phyloP scores from a whole-genome alignment of 1,139 yeast genomes.

The Kodamaea derodonti region DNA sequence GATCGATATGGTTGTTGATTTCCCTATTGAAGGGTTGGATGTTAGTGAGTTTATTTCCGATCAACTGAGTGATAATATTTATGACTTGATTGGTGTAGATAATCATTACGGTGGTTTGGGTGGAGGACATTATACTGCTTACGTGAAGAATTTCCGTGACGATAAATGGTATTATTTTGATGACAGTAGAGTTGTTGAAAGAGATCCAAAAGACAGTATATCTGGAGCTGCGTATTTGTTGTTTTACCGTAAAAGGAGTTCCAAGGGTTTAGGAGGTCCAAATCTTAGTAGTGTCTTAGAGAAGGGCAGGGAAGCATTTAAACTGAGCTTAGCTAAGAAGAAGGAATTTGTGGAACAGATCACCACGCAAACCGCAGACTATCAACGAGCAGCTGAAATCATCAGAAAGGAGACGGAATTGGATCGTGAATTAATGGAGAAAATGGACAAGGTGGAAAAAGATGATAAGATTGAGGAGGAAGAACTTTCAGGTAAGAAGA shows the following conservation, averaged over 20 bases:
- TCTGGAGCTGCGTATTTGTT: slow-evolving; percentile 83
- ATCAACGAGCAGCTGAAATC: slow-evolving; percentile 2
- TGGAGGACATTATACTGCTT: slow-evolving; percentile 96
- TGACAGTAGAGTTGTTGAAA: slow-evolving; percentile 70
- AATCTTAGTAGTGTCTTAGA: slow-evolving; percentile 16
- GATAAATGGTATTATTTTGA: slow-evolving; percentile 86
- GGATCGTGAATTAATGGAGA: slow-evolving; percentile 12
- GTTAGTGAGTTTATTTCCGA: slow-evolving; percentile 51
- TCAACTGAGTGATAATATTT: slow-evolving; percentile 37
- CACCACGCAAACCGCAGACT: not conserved
- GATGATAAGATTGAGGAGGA: slow-evolving; percentile 6
- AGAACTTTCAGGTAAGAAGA: slow-evolving; percentile 6
- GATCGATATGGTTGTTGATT: slow-evolving; percentile 77
- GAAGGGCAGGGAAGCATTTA: slow-evolving; percentile 10
- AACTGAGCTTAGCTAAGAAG: slow-evolving; percentile 10
- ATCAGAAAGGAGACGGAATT: slow-evolving; percentile 12
- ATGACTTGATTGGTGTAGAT: slow-evolving; percentile 90
- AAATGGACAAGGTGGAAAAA: slow-evolving; percentile 13
- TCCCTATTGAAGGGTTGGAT: slow-evolving; percentile 83
- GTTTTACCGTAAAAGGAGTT: slow-evolving; percentile 66
- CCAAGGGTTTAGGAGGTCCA: slow-evolving; percentile 33
- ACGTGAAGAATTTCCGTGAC: slow-evolving; percentile 75
- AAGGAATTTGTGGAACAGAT: slow-evolving; percentile 17
- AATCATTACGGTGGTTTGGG: slow-evolving; percentile 96
- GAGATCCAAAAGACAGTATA: slow-evolving; percentile 60